Evolutionary conservation across 371 early-diverging fungal species (phyloP).

Genomic region (Mucor piriformis): DNA sequence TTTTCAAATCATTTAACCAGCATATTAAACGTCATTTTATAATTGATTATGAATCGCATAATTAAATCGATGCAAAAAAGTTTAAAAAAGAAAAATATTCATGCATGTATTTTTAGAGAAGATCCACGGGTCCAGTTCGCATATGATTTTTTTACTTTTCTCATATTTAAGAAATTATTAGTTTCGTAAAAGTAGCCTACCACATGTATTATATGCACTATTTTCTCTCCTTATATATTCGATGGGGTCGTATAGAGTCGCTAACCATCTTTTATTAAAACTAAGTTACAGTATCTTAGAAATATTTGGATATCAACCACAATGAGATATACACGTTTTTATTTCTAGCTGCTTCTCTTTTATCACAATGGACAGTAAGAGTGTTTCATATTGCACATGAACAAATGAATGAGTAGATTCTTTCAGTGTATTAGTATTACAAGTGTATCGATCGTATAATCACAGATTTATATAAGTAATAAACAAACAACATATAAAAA

Average conservation of each 20-base stretch:
- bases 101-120: slow-evolving; percentile 17
- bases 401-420: too few relatives aligned
- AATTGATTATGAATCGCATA: background rate
- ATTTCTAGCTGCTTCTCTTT: background rate
- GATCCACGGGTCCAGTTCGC: slow-evolving; percentile 4
- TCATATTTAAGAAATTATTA: slow-evolving; percentile 1
- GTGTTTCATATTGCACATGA: background rate
- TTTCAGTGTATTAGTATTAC: background rate
- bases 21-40: background rate
- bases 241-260: background rate
- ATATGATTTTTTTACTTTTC: background rate
- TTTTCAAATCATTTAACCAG: too few relatives aligned
- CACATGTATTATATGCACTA: background rate
- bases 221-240: background rate
- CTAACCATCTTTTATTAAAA: too few relatives aligned
- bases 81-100: background rate
- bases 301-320: slow-evolving; percentile 7
- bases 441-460: too few relatives aligned
- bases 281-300: background rate
- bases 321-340: slow-evolving; percentile 6
- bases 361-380: background rate
- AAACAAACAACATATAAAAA: slow-evolving; percentile 1
- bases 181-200: slow-evolving; percentile 1
- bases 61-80: background rate
- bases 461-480: too few relatives aligned